Conservation (phyloP, 164 flowering plant species). For the Tetrastigma voinierianum region DNA sequence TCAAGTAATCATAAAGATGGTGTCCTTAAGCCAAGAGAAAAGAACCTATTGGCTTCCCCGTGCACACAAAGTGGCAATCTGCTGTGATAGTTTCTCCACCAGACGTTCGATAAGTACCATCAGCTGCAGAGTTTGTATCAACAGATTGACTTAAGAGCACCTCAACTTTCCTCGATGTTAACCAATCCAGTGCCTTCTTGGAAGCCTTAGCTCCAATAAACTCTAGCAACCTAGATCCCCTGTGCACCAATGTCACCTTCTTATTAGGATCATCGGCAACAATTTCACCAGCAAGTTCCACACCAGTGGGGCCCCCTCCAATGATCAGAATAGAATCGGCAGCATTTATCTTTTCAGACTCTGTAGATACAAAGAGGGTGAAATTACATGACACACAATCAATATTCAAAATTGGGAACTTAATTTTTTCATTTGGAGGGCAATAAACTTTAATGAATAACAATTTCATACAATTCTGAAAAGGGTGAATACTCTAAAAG, state of each 20-base stretch:
- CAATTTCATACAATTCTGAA: neutral
- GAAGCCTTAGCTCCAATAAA: slow-evolving; percentile 22
- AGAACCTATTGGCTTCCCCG: slow-evolving; percentile 17
- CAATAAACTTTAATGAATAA: neutral
- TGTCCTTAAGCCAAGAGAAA: slow-evolving; percentile 26
- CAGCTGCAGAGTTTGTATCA: slow-evolving; percentile 11
- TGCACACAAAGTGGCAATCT: slow-evolving; percentile 27
- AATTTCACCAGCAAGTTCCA: slow-evolving; percentile 30
- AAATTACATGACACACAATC: neutral
- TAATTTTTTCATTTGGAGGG: neutral
- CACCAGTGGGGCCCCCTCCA: slow-evolving; percentile 32
- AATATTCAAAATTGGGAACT: neutral
- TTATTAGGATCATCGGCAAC: slow-evolving; percentile 22
- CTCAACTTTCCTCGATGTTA: slow-evolving; percentile 23
- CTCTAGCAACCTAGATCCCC: slow-evolving; percentile 26
- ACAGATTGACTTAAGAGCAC: slow-evolving; percentile 26
- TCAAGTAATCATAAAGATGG: slow-evolving; percentile 18
- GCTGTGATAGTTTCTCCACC: slow-evolving; percentile 23
- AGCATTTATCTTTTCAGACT: slow-evolving; percentile 16
- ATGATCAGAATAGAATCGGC: slow-evolving; percentile 22
- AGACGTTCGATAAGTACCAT: slow-evolving; percentile 21
- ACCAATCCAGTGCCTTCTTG: slow-evolving; percentile 21
- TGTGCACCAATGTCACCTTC: slow-evolving; percentile 27
- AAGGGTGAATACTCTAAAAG: neutral
- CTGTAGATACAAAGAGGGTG: slow-evolving; percentile 7